Base-by-base conservation (phyloP, 31 red algal species). In the Odonthalia washingtoniensis region DNA sequence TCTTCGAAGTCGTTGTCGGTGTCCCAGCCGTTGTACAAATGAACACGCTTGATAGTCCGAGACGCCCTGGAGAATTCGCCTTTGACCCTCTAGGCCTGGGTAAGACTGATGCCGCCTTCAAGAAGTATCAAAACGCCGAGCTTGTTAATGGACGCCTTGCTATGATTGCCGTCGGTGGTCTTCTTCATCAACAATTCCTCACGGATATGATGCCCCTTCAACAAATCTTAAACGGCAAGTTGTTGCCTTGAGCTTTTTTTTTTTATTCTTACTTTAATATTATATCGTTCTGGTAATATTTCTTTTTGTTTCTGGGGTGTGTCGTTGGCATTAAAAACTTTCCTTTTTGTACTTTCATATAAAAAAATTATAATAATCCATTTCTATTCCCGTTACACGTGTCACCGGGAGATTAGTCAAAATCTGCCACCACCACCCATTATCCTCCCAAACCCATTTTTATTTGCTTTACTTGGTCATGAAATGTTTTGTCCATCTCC, bases 161-260 rank as follows among this genome's bases (percentile, higher is more conserved):
- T 46, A 98, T 98, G 96, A 95, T 95, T 82, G 96, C 93, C 33
- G 75, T 95, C n/a, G 96, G 96, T 30, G 96, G 88, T 45, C 75
- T 98, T 24, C 74, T 98, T 65, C 96, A 98, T 79, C 93, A 95
- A 67, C 79, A 91, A 49, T 91, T 77, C 30, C 33, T 91, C 38
- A 91, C 81, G 5, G 80, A 80, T 21, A 75, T 80, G 74, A 87
- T 82, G 0, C 87, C 87, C 45, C 52, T 95, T 46, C 87, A 95
- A 83, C 93, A 95, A 70, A 81, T 95, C 3, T 27, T 78, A 66
- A 5, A 60, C 9, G 90, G 90, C 4, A 93, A 93, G 83, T 57
- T 93, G 24, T 77, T 87, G 67, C 90, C 90, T 18, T 93, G 69
- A 82, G n/a, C n/a, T n/a, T n/a, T n/a, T n/a, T n/a, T n/a, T n/a